Base-by-base conservation (phyloP, 257 asterid genomes). In the Coffea eugenioides region DNA sequence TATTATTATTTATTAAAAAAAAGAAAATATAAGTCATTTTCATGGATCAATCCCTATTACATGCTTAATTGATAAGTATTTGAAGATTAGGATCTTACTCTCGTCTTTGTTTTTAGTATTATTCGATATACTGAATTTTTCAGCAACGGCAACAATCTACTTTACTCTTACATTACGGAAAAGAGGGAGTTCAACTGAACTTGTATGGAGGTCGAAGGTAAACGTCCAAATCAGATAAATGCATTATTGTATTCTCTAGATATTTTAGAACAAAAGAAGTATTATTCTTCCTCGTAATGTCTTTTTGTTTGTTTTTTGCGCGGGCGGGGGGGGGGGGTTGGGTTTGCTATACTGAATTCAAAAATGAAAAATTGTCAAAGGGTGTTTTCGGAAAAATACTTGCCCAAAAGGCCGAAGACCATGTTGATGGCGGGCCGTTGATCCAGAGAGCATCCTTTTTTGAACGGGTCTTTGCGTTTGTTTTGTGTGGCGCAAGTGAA, bases 401-500 rank as follows among this genome's bases (percentile, higher is more conserved):
- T 20, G n/a, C 18, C 13, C 6, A 2, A 39, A 39, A 39, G 43
- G 43, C 43, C 1, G 4, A 39, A 39, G 43, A 39, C 43, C 43
- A 39, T 39, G 43, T 39, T 39, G 72, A 45, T 57, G 71, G 71
- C 10, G 34, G 71, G 77, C 54, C 66, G 36, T 59, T 59, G 49
- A 62, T 46, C 4, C 34, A 31, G 4, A 34, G 45, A 62, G 64
- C 78, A 23, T 72, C 73, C 73, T 23, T 74, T 72, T 31, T 72
- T 62, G 66, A 71, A 59, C n/a, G 51, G 73, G 43, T 71, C 78
- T 57, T 5, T 51, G n/a, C 10, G 12, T 18, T 6, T 14, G 54
- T 76, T 84, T 77, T 80, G 54, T 72, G 46, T 12, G 62, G 57
- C 80, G 18, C 84, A 77, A 84, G 48, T 10, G 75, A 84, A 56